These are phyloP conservation scores for rapeseed (Brassica napus) DNA, from an alignment of 345 rosid genomes.

Conservation along the genomic window Da-Ae NC_063443.1:8523501-8524000, in stretches of 20 bases:
- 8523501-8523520: conserved; percentile 99
- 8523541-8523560: not conserved
- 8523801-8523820: not conserved
- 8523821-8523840: conserved; percentile 5
- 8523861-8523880: conserved; percentile 93
- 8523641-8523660: conserved; percentile 99
- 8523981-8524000: not conserved
- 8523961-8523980: conserved; percentile 7
- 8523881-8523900: conserved; percentile 99
- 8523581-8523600: not conserved
- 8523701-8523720: conserved; percentile 98
- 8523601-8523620: conserved; percentile 98
- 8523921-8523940: conserved; percentile 1
- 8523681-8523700: conserved; percentile 95
- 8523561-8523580: conserved; percentile 8
- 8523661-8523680: conserved; percentile 99
- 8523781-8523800: not conserved
- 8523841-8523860: conserved; percentile 99
- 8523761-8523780: not conserved
- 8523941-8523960: not conserved
- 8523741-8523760: conserved; percentile 11
- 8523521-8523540: conserved; percentile 35
- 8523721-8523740: conserved; percentile 80
- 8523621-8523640: conserved; percentile 98
- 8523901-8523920: conserved; percentile 46